Conservation (phyloP, 352 stramenopile genomes). For the Pythium rishiriense region DNA sequence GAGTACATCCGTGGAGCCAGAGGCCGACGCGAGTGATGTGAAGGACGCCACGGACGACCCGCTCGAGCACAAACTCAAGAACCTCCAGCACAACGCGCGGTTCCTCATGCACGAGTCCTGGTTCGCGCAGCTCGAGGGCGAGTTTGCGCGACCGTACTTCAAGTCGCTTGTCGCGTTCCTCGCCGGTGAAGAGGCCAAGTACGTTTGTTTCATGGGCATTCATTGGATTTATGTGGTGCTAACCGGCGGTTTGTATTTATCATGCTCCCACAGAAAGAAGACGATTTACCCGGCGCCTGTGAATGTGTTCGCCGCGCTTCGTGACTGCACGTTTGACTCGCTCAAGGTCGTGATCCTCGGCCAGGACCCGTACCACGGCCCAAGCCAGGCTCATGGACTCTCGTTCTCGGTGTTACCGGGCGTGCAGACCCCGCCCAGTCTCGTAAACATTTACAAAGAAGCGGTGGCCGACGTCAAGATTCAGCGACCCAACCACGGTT, state of each 20-base stretch:
- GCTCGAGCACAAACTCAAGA: slow-evolving; percentile 36
- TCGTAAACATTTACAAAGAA: slow-evolving; percentile 99
- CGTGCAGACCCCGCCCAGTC: slow-evolving; percentile 89
- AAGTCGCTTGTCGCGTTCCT: slow-evolving; percentile 48
- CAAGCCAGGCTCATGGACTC: slow-evolving; percentile 83
- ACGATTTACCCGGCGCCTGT: slow-evolving; percentile 85
- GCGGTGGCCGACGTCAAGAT: slow-evolving; percentile 79
- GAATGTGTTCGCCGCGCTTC: slow-evolving; percentile 90
- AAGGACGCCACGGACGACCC: slow-evolving; percentile 1
- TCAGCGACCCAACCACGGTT: slow-evolving; percentile 83
- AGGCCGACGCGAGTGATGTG: not conserved
- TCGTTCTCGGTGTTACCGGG: slow-evolving; percentile 92
- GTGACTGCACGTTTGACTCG: slow-evolving; percentile 82
- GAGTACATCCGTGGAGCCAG: not conserved
- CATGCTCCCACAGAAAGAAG: slow-evolving; percentile 38
- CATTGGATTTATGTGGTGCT: not conserved
- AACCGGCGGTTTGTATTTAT: not conserved
- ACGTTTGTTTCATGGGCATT: not conserved
- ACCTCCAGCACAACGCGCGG: slow-evolving; percentile 36
- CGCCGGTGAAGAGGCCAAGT: slow-evolving; percentile 46
- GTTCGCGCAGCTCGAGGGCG: slow-evolving; percentile 52
- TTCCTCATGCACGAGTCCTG: slow-evolving; percentile 57
- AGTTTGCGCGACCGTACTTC: slow-evolving; percentile 54
- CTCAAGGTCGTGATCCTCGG: slow-evolving; percentile 94
- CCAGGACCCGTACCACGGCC: slow-evolving; percentile 91